A percentile compares a stretch with the other conserved stretches of the same genome.
These are phyloP conservation scores for Solanum virginianum DNA, from an alignment of 257 asterid genomes.

Conservation along the genomic window DNA sequence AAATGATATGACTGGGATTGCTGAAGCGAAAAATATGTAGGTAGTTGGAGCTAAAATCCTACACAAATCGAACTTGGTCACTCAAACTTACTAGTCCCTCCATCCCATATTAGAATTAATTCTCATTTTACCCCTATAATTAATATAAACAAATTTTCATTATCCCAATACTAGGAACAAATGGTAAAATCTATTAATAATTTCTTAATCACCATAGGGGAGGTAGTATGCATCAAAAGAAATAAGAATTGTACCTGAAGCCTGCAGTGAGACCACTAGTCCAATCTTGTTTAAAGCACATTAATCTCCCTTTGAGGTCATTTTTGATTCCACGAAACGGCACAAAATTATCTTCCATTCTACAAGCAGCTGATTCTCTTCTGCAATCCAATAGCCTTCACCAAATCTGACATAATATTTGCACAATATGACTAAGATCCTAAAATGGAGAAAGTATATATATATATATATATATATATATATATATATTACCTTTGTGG, in stretches of 20 bases:
- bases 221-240: background rate
- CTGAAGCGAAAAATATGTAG: slow-evolving; percentile 59
- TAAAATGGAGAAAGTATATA: background rate
- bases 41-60: slow-evolving; percentile 53
- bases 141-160: no score
- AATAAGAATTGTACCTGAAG: background rate
- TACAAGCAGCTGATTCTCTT: background rate
- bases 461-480: background rate
- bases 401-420: background rate
- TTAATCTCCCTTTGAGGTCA: slow-evolving; percentile 40
- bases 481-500: background rate
- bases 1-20: slow-evolving; percentile 52
- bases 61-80: background rate
- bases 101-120: no score
- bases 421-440: background rate
- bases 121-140: no score
- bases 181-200: no score
- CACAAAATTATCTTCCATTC: slow-evolving; percentile 7
- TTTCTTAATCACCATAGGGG: no score
- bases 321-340: slow-evolving; percentile 31
- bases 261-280: slow-evolving; percentile 21
- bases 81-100: background rate
- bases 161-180: no score
- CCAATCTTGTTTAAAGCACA: slow-evolving; percentile 54
- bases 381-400: background rate